These are phyloP conservation scores for Prunella vulgaris DNA, from an alignment of 257 asterid genomes.

Conservation along the genomic window DNA sequence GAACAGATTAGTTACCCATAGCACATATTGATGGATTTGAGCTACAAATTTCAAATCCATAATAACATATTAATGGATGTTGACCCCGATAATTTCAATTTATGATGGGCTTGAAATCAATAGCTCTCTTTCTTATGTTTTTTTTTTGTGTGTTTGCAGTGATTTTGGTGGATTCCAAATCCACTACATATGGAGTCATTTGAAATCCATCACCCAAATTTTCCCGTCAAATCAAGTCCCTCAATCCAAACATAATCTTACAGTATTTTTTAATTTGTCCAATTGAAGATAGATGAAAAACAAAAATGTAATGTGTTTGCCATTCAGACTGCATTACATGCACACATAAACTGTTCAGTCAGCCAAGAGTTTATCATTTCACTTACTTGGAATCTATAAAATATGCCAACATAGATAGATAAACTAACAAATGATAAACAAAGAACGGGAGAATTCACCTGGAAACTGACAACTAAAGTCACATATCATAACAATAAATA, in stretches of 20 bases:
- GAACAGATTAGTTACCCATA: constrained; percentile 3
- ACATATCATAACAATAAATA: neutral
- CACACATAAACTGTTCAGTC: neutral
- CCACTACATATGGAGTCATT: neutral
- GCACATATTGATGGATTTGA: neutral
- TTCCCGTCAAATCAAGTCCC: neutral
- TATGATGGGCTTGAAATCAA: neutral
- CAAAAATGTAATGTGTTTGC: neutral
- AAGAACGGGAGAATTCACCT: neutral
- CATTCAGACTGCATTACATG: neutral
- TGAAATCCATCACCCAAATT: neutral
- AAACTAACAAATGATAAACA: neutral
- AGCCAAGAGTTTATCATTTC: neutral
- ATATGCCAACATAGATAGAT: neutral
- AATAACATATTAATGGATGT: neutral
- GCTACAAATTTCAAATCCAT: neutral
- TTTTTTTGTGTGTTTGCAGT: neutral
- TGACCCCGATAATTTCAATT: neutral
- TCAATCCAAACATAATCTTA: neutral
- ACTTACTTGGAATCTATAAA: neutral
- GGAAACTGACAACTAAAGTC: neutral
- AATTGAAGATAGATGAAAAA: neutral
- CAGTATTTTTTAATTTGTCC: neutral
- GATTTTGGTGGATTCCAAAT: neutral
- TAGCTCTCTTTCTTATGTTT: neutral